Percentiles rank a stretch among this genome's conserved stretches.
These are phyloP conservation scores for Gracilaria caudata DNA, from an alignment of 23 red algal genomes.

Conservation along the genomic window DNA sequence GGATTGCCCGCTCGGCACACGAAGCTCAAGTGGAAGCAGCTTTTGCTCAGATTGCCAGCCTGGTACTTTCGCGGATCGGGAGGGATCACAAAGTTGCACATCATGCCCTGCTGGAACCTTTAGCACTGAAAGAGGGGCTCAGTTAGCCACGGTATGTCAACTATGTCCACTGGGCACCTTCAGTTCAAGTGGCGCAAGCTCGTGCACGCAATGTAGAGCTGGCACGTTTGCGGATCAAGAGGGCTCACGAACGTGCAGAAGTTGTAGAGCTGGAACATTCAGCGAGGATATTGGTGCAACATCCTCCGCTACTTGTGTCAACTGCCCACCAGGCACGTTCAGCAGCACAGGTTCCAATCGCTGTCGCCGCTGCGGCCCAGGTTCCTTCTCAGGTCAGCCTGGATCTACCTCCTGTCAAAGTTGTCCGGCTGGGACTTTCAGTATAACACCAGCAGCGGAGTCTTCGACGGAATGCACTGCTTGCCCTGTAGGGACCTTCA, in stretches of 20 bases:
- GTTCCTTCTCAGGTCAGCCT: neutral
- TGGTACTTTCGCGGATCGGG: constrained; percentile 16
- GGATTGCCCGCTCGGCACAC: constrained; percentile 23
- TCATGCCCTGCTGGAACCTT: constrained; percentile 29
- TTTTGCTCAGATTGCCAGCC: constrained; percentile 13
- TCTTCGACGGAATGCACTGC: neutral
- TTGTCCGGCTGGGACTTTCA: constrained; percentile 48
- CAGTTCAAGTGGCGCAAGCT: neutral
- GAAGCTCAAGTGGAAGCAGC: neutral
- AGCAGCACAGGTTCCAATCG: neutral
- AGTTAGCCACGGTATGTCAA: neutral
- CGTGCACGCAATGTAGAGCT: constrained; percentile 11
- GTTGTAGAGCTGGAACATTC: constrained; percentile 40
- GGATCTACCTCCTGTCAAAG: constrained; percentile 18
- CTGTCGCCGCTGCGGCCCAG: constrained; percentile 10
- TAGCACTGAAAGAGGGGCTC: neutral
- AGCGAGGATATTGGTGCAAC: constrained; percentile 15
- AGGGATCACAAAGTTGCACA: neutral
- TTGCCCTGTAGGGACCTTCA: constrained; percentile 37
- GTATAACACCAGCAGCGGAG: neutral
- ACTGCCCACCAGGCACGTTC: constrained; percentile 24
- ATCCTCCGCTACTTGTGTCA: neutral
- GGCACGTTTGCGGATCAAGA: constrained; percentile 13
- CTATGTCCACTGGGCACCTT: constrained; percentile 38
- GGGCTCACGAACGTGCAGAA: constrained; percentile 12